Percentiles rank a stretch among this genome's conserved stretches.
Evolutionary conservation across 371 early-diverging fungal species (phyloP).

Genomic region (Sporodiniella umbellata): DNA sequence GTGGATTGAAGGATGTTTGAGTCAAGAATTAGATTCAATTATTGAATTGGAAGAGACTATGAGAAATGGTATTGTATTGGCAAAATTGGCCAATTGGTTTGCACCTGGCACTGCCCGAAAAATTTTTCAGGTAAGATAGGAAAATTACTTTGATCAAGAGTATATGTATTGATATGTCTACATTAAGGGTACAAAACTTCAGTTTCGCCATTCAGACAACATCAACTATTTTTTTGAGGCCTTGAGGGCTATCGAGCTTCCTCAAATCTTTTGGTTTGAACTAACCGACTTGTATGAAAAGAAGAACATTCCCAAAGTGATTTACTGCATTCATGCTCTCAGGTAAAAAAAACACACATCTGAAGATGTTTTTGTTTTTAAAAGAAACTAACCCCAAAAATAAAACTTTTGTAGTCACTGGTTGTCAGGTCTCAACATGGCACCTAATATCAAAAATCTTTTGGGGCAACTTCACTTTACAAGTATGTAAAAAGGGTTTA

Average conservation of each 20-base stretch:
- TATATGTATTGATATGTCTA: neutral
- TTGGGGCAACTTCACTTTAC: slow-evolving; percentile 92
- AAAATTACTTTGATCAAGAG: too few relatives aligned
- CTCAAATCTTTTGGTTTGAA: slow-evolving; percentile 96
- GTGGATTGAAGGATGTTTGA: slow-evolving; percentile 94
- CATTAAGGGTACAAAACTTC: slow-evolving; percentile 74
- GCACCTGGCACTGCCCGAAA: slow-evolving; percentile 79
- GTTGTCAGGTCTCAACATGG: slow-evolving; percentile 78
- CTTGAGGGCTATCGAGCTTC: slow-evolving; percentile 78
- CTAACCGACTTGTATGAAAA: slow-evolving; percentile 98
- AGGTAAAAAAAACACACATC: slow-evolving; percentile 68
- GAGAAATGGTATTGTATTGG: slow-evolving; percentile 94
- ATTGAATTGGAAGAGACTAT: slow-evolving; percentile 86
- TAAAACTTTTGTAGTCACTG: slow-evolving; percentile 66
- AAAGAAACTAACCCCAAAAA: neutral
- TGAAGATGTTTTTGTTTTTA: neutral
- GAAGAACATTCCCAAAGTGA: slow-evolving; percentile 99
- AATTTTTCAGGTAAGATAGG: slow-evolving; percentile 83
- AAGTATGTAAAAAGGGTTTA: slow-evolving; percentile 36
- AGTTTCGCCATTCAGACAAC: slow-evolving; percentile 98
- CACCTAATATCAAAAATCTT: slow-evolving; percentile 89
- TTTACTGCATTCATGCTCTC: slow-evolving; percentile 99
- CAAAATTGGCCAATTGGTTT: slow-evolving; percentile 87
- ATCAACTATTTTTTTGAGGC: slow-evolving; percentile 94
- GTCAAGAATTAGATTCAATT: slow-evolving; percentile 77